Conservation (phyloP, 2,329 filamentous ascomycete genomes). For the Ophiostoma himal-ulmi region DNA sequence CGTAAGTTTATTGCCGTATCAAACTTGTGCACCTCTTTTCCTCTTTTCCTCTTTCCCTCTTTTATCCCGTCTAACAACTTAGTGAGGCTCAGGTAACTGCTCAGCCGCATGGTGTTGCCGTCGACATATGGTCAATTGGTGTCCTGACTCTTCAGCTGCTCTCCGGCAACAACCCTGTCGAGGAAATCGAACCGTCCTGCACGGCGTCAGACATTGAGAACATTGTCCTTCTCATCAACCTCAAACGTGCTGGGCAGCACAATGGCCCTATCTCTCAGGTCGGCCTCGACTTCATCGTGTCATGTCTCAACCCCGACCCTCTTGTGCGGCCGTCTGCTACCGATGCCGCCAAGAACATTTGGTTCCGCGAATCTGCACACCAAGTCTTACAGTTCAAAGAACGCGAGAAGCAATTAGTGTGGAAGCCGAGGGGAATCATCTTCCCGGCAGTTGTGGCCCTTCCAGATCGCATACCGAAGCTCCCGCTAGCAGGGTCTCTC, state of each 20-base stretch:
- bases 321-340: constrained; percentile 20
- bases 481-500: not conserved
- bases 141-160: constrained; percentile 39
- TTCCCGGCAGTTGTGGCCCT: constrained; percentile 24
- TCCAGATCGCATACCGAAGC: not conserved
- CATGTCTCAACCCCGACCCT: constrained; percentile 22
- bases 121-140: constrained; percentile 51
- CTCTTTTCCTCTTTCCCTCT: not conserved
- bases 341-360: constrained; percentile 18
- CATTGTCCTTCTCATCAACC: constrained; percentile 21
- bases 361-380: constrained; percentile 19
- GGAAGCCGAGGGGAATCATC: constrained; percentile 25
- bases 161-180: constrained; percentile 25
- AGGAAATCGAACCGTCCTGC: constrained; percentile 26
- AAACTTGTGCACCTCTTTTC: constrained; percentile 26
- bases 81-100: constrained; percentile 37
- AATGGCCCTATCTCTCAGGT: constrained; percentile 20
- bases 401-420: constrained; percentile 17
- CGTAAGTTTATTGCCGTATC: constrained; percentile 34
- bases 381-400: constrained; percentile 20
- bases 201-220: constrained; percentile 19
- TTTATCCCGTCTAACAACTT: not conserved
- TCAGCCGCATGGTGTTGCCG: constrained; percentile 33
- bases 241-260: not conserved
- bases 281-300: constrained; percentile 23